Evolutionary conservation across 257 asterid genomes (phyloP), one percentile per base, ranked within the genome.

Genomic region (Solanum dulcamara): DNA sequence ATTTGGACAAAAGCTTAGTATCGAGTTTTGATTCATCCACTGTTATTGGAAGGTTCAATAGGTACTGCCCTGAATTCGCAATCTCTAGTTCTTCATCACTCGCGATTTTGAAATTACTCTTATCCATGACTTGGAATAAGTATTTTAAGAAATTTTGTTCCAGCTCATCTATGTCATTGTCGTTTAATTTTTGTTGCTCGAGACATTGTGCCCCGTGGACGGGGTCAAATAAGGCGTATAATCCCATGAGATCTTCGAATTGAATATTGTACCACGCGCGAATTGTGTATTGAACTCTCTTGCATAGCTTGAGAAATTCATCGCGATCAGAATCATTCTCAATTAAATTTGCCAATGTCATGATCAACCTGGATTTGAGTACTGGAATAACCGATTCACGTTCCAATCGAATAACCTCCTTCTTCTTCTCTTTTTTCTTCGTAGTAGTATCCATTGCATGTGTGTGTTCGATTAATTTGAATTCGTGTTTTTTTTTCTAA

Each of bases 201-300:
- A 96, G 90, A 87, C 94, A 93, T 57, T 94, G 93, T 32, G 90
- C 85, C 42, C 99, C 99, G 79, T 93, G 86, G 33, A 95, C 94
- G 60, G 99, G 99, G 90, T 96, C 99, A 87, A 96, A 96, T 86
- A 96, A 97, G 40, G 98, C 91, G 91, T 94, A 96, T 51, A 96
- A 89, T 90, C 95, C 98, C 99, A 95, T 95, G 89, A 96, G 97
- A 90, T 96, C 99, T 94, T 96, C 99, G 85, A 96, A 96, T 86
- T 96, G 99, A 84, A 95, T 88, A 87, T 88, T 91, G 90, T 95
- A 96, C 99, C 99, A 96, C 7, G 99, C 99, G 26, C 99, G 94
- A 81, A 96, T 92, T 17, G 97, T 95, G 90, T 96, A 96, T 89
- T 96, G 98, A 59, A 95, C 97, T 85, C 99, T 92, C 93, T 96